phyloP scores from a whole-genome alignment of 78 protist species.

The Protostelium mycophagum region DNA sequence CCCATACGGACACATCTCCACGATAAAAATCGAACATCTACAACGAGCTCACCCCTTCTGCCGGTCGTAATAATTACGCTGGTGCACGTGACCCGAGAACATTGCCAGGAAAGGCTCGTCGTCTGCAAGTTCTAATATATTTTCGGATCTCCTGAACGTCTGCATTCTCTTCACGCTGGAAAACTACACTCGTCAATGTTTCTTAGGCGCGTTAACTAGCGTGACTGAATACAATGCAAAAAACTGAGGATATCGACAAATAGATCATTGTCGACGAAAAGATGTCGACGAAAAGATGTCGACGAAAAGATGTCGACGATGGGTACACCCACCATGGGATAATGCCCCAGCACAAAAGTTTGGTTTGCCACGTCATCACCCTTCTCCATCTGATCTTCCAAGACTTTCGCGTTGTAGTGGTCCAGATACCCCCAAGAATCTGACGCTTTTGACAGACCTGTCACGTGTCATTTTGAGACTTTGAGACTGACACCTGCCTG shows the following conservation, averaged over 20 bases:
- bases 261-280: too few relatives aligned
- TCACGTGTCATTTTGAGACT: too few relatives aligned
- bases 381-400: not conserved
- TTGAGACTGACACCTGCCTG: too few relatives aligned
- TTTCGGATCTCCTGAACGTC: not conserved
- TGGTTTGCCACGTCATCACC: not conserved
- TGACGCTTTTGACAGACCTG: not conserved
- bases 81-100: not conserved
- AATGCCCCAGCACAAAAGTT: not conserved
- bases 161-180: not conserved
- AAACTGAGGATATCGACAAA: too few relatives aligned
- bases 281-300: too few relatives aligned
- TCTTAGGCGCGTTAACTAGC: too few relatives aligned
- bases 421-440: not conserved
- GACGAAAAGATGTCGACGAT: too few relatives aligned
- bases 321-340: not conserved
- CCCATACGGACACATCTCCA: not conserved
- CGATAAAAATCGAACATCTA: not conserved
- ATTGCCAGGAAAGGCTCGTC: not conserved
- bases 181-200: not conserved
- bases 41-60: not conserved
- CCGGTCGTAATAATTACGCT: not conserved
- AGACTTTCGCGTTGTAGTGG: not conserved
- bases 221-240: too few relatives aligned
- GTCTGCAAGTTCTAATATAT: not conserved